Evolutionary conservation across 2,329 filamentous ascomycete species (phyloP), one percentile per base, ranked within the genome.

Genomic region (Conoideocrella luteorostrata): DNA sequence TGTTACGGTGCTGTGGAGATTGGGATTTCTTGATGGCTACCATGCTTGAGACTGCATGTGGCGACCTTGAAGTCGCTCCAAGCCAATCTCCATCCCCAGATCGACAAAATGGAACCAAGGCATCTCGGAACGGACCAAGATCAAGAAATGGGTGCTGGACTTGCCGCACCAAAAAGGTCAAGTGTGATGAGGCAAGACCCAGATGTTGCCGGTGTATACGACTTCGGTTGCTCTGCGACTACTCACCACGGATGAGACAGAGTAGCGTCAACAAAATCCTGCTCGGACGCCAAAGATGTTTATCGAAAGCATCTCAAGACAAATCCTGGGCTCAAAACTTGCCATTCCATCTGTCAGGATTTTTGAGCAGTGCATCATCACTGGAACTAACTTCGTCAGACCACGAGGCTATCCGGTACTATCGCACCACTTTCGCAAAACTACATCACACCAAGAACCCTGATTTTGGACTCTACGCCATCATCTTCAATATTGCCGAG

Each of bases 371-470:
- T 29, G 50, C 51, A 7, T 55, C 44, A 24, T 53, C 56, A 11
- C 30, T 60, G 10, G 46, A 53, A 13, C 50, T 64, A 10, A 56
- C 50, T 15, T 53, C 51, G 5, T 47, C 53, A 5, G 63, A 64
- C 24, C 58, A 64, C 37, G 60, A 64, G 41, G 59, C 63, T 3
- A 63, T 66, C 11, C 55, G 53, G 12, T 61, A 62, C 42, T 65
- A 63, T 41, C 59, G 63, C 9, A 63, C 62, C 5, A 57, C 53
- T 3, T 64, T 64, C 43, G 58, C 60, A n/a, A 55, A 52, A 35
- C 45, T 56, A 15, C 54, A 65, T 22, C 62, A 65, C 43, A 64
- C 62, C 24, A 65, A 64, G 39, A 63, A 63, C 24, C 59, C 61
- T 1, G 55, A 61, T n/a, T 64, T 56, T 22, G 62, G 57, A 1